These are phyloP conservation scores for Kurtzmaniella quercitrusa DNA, from an alignment of 1,139 yeast genomes.

Conservation along the genomic window DNA sequence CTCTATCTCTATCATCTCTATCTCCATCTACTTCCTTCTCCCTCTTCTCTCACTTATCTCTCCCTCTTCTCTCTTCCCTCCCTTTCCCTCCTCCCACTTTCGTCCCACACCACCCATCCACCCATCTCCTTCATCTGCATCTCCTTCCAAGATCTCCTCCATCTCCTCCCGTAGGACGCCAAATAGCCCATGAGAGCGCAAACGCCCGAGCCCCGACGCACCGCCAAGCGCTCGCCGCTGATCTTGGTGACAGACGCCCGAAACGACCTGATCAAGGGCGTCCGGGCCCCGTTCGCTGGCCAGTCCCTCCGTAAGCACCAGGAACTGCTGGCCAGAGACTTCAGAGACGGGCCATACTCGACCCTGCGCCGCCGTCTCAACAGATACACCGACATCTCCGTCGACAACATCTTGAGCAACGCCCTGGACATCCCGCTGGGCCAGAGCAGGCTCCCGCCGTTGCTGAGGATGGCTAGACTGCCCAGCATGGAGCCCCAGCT, in stretches of 20 bases:
- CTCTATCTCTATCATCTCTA: too few species aligned
- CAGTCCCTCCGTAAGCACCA: slow-evolving; percentile 43
- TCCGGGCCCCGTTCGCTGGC: slow-evolving; percentile 85
- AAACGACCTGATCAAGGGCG: slow-evolving; percentile 49
- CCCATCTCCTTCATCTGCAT: neutral
- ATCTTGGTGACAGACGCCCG: slow-evolving; percentile 89
- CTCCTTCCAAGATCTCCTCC: neutral
- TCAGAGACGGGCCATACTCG: slow-evolving; percentile 9
- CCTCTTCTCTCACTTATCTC: too few species aligned
- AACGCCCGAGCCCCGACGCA: slow-evolving; percentile 34
- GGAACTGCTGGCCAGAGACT: slow-evolving; percentile 16
- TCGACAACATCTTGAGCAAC: slow-evolving; percentile 66
- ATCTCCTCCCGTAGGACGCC: neutral
- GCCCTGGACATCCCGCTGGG: slow-evolving; percentile 87
- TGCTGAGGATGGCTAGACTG: neutral
- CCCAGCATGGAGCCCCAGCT: slow-evolving; percentile 1
- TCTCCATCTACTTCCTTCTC: too few species aligned
- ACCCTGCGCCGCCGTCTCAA: slow-evolving; percentile 22
- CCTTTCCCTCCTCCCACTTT: too few species aligned
- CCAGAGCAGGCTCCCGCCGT: slow-evolving; percentile 45
- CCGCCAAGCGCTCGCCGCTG: slow-evolving; percentile 89
- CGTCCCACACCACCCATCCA: too few species aligned
- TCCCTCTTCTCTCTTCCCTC: too few species aligned
- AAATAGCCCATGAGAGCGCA: neutral
- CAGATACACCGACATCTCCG: slow-evolving; percentile 65